Evolutionary conservation across 2,329 filamentous ascomycete genomes (phyloP).

Genomic region (Knufia fluminis): DNA sequence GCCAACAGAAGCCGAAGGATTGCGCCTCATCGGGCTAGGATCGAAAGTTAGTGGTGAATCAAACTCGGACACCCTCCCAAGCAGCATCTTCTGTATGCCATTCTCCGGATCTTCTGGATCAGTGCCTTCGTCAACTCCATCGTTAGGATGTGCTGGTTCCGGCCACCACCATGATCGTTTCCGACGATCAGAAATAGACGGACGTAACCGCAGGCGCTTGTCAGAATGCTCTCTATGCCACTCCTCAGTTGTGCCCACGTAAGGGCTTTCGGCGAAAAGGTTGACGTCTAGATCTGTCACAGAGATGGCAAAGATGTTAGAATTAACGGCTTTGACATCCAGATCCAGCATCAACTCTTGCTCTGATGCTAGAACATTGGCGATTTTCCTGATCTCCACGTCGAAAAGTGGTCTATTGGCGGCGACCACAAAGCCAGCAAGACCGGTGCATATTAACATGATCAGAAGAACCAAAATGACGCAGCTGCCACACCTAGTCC

Average conservation of each 20-base stretch:
- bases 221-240: slow-evolving; percentile 14
- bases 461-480: slow-evolving; percentile 75
- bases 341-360: slow-evolving; percentile 94
- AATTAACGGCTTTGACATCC: slow-evolving; percentile 78
- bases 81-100: slow-evolving; percentile 68
- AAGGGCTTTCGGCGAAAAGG: slow-evolving; percentile 87
- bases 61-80: slow-evolving; percentile 80
- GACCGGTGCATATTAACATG: slow-evolving; percentile 70
- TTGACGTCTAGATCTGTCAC: slow-evolving; percentile 82
- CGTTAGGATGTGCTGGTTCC: slow-evolving; percentile 20
- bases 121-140: slow-evolving; percentile 45
- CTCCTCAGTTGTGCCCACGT: slow-evolving; percentile 50
- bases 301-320: slow-evolving; percentile 81
- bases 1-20: slow-evolving; percentile 63
- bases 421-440: slow-evolving; percentile 80
- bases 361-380: slow-evolving; percentile 85
- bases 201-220: not conserved
- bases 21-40: slow-evolving; percentile 73
- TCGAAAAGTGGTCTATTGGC: slow-evolving; percentile 78
- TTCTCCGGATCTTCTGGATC: slow-evolving; percentile 57
- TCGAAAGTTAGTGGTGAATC: slow-evolving; percentile 85
- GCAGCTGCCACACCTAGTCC: slow-evolving; percentile 73
- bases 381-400: slow-evolving; percentile 69
- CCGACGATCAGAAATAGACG: slow-evolving; percentile 18
- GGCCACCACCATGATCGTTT: slow-evolving; percentile 11